Conservation (phyloP, 2,329 filamentous ascomycete species). For the Neofusicoccum sp. region DNA sequence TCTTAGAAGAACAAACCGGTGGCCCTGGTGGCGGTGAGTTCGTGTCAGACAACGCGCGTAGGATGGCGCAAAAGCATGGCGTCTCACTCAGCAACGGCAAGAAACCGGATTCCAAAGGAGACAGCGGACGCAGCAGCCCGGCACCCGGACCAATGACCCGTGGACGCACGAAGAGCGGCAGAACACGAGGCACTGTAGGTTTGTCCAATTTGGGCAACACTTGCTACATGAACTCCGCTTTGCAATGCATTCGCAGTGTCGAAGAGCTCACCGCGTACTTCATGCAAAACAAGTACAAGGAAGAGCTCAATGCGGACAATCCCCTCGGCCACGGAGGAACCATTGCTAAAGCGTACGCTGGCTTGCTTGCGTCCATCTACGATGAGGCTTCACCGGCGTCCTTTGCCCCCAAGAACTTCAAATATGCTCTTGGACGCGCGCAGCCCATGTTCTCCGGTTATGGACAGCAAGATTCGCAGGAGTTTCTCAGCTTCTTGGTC, state of each 20-base stretch:
- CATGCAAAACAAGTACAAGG: slow-evolving; percentile 63
- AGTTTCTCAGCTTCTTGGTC: slow-evolving; percentile 91
- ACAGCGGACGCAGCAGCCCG: slow-evolving; percentile 68
- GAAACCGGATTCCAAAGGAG: slow-evolving; percentile 22
- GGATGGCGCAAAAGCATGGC: slow-evolving; percentile 47
- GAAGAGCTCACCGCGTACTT: slow-evolving; percentile 95
- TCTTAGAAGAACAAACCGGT: slow-evolving; percentile 77
- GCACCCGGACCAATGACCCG: slow-evolving; percentile 63
- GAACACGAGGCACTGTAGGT: slow-evolving; percentile 73
- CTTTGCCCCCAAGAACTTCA: slow-evolving; percentile 78
- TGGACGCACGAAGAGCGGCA: slow-evolving; percentile 67
- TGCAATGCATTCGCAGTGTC: slow-evolving; percentile 91
- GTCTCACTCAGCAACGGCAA: slow-evolving; percentile 44
- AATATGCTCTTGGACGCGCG: slow-evolving; percentile 74
- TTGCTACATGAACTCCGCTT: slow-evolving; percentile 97
- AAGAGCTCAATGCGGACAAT: slow-evolving; percentile 82
- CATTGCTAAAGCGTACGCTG: slow-evolving; percentile 81
- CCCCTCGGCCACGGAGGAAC: slow-evolving; percentile 80
- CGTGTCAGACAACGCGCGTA: slow-evolving; percentile 49
- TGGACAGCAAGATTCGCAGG: slow-evolving; percentile 95
- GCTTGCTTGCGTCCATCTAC: slow-evolving; percentile 76
- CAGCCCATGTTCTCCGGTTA: slow-evolving; percentile 88
- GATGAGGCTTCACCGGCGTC: slow-evolving; percentile 64
- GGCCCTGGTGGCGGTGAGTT: slow-evolving; percentile 55
- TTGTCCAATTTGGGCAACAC: slow-evolving; percentile 92